Conservation (phyloP, 768 basidiomycete species). For the Hydnomerulius pinastri region DNA sequence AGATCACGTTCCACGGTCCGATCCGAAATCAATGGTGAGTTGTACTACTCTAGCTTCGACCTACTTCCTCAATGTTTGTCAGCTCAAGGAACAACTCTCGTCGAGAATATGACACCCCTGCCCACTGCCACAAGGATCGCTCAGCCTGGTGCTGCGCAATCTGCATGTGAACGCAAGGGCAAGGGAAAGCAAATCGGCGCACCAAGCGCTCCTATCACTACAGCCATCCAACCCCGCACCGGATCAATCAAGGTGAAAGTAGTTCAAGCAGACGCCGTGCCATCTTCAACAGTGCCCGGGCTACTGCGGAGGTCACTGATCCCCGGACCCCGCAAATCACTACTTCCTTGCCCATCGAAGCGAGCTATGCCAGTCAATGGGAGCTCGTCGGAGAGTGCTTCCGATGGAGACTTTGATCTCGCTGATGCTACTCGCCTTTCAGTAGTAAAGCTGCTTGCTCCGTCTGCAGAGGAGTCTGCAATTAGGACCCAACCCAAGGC, state of each 20-base stretch:
- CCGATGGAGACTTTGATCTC: neutral
- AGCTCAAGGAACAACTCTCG: slow-evolving; percentile 1
- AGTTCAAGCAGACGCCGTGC: slow-evolving; percentile 5
- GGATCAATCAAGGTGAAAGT: neutral
- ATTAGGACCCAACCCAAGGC: slow-evolving; percentile 7
- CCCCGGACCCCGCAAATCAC: slow-evolving; percentile 6
- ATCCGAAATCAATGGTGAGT: neutral
- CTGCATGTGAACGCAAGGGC: slow-evolving; percentile 2
- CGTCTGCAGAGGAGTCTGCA: slow-evolving; percentile 16
- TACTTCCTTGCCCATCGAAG: neutral
- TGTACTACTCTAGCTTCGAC: neutral
- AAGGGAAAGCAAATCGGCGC: slow-evolving; percentile 19
- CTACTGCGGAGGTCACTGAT: slow-evolving; percentile 14
- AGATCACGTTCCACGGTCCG: neutral
- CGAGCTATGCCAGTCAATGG: slow-evolving; percentile 2
- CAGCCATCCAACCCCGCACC: slow-evolving; percentile 7
- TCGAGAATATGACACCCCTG: slow-evolving; percentile 1
- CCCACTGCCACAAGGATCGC: neutral
- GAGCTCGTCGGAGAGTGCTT: slow-evolving; percentile 4
- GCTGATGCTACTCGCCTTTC: neutral
- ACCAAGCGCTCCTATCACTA: neutral
- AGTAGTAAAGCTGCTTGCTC: slow-evolving; percentile 10
- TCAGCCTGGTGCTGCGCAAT: slow-evolving; percentile 9
- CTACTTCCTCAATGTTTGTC: neutral
- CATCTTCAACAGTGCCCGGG: slow-evolving; percentile 4